These are phyloP conservation scores for Crithidia bombi DNA, from an alignment of 208 protist genomes.

Conservation along the genomic window DNA sequence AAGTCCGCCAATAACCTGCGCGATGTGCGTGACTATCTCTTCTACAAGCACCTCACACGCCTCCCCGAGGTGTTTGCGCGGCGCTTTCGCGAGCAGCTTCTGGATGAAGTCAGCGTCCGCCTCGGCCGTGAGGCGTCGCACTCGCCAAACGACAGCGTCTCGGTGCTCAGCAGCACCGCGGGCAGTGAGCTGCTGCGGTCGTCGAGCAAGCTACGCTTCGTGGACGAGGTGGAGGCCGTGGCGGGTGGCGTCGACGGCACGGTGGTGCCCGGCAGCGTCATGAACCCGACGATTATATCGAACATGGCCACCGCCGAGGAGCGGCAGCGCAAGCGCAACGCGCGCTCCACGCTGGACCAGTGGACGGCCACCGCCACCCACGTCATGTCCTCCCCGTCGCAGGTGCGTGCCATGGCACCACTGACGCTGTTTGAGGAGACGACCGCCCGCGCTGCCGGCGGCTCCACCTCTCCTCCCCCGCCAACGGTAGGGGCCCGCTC, in stretches of 20 bases:
- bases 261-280: conserved; percentile 40
- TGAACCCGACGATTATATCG: conserved; percentile 50
- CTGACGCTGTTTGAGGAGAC: conserved; percentile 23
- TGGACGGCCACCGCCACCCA: conserved; percentile 23
- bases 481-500: neutral
- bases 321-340: conserved; percentile 40
- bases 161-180: conserved; percentile 58
- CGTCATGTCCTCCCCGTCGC: conserved; percentile 20
- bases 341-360: conserved; percentile 30
- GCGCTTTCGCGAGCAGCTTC: conserved; percentile 52
- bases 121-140: conserved; percentile 51
- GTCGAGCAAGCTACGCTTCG: conserved; percentile 66
- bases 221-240: conserved; percentile 77
- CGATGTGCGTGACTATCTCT: conserved; percentile 69
- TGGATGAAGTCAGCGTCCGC: conserved; percentile 44
- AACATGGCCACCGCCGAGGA: conserved; percentile 46
- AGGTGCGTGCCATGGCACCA: conserved; percentile 9
- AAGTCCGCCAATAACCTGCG: conserved; percentile 40
- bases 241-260: conserved; percentile 56
- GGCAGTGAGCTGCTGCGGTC: conserved; percentile 55
- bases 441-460: neutral
- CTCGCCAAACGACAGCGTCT: conserved; percentile 59
- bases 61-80: conserved; percentile 49
- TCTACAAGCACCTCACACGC: conserved; percentile 46
- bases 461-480: conserved; percentile 14